phyloP scores from a whole-genome alignment of 176 grass and related monocot genomes.

The Phragmites australis region DNA sequence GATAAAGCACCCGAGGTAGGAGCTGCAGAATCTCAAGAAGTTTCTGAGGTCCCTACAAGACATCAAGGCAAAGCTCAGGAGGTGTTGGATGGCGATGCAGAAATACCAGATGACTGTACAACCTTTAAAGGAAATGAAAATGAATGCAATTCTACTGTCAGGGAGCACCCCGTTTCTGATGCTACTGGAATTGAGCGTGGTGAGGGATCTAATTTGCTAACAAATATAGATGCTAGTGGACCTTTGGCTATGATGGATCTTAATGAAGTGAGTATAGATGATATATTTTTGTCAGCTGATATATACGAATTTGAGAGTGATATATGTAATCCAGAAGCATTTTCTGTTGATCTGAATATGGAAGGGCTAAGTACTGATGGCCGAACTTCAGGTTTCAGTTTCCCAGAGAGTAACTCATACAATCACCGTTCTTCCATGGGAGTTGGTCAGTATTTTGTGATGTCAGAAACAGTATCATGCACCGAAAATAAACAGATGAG shows the following conservation, averaged over 20 bases:
- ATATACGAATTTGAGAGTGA: conserved; percentile 40
- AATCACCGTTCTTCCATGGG: neutral
- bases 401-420: neutral
- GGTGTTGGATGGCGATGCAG: neutral
- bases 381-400: conserved; percentile 6
- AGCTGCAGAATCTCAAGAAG: neutral
- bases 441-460: neutral
- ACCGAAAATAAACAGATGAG: conserved; percentile 10
- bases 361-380: neutral
- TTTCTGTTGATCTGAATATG: conserved; percentile 8
- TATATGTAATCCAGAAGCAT: conserved; percentile 8
- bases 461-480: conserved; percentile 1
- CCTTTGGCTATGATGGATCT: conserved; percentile 42
- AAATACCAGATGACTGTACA: neutral
- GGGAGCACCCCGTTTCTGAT: neutral
- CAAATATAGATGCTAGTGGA: neutral
- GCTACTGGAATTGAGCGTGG: neutral
- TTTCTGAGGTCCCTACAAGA: neutral
- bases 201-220: neutral
- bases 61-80: neutral
- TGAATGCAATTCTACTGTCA: neutral
- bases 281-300: conserved; percentile 48
- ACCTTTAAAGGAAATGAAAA: neutral
- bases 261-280: conserved; percentile 35
- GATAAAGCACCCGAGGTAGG: neutral